Evolutionary conservation across 1,284 basidiomycete genomes (phyloP).

Genomic region (Marasmius oreades): DNA sequence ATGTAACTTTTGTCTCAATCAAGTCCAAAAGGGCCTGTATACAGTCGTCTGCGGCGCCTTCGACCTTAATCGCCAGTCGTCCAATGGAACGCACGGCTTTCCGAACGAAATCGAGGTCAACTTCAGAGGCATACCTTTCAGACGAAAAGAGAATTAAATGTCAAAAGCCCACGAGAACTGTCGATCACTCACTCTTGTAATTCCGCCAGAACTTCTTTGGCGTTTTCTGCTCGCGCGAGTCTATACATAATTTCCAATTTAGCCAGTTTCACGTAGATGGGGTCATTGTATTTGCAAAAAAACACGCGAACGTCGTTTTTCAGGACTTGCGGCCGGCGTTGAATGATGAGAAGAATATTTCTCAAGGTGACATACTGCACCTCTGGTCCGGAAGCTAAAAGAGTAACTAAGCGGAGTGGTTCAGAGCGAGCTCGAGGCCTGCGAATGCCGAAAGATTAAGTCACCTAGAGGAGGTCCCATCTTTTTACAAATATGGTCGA

Average conservation of each 20-base stretch:
- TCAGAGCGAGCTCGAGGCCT: conserved; percentile 10
- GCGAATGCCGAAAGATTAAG: conserved; percentile 16
- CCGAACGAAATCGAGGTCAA: conserved; percentile 96
- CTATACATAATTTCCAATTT: conserved; percentile 99
- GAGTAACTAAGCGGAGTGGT: conserved; percentile 59
- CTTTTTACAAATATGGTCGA: conserved; percentile 91
- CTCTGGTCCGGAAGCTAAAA: conserved; percentile 94
- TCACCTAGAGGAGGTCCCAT: conserved; percentile 94
- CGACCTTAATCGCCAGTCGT: conserved; percentile 95
- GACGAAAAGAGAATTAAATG: conserved; percentile 5
- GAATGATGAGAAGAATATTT: conserved; percentile 96
- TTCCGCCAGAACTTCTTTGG: conserved; percentile 88
- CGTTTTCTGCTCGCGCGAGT: conserved; percentile 87
- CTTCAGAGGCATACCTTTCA: conserved; percentile 91
- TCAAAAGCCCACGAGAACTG: neutral
- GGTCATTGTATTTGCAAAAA: conserved; percentile 99
- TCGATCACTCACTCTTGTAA: conserved; percentile 76
- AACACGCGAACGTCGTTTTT: conserved; percentile 98
- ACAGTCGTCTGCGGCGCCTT: conserved; percentile 84
- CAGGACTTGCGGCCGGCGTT: conserved; percentile 87
- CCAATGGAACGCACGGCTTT: conserved; percentile 97
- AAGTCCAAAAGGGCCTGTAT: conserved; percentile 85
- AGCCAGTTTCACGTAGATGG: conserved; percentile 97
- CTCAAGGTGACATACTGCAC: conserved; percentile 98
- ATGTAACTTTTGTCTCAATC: conserved; percentile 92